These are phyloP conservation scores for Erodium moschatum DNA, from an alignment of 441 rosid species.

Conservation along the genomic window DNA sequence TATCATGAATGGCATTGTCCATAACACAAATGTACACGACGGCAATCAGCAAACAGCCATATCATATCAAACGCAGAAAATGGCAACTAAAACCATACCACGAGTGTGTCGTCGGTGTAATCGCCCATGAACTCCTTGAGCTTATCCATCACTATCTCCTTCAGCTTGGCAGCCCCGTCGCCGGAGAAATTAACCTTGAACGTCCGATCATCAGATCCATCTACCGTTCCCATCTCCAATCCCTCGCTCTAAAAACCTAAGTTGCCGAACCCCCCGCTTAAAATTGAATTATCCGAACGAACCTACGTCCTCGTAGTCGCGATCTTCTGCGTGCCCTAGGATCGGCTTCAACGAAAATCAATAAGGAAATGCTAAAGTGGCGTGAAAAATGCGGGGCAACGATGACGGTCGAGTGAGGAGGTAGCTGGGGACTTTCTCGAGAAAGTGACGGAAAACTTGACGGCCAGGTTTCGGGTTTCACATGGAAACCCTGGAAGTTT, in stretches of 20 bases:
- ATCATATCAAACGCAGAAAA: neutral
- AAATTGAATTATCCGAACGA: slow-evolving; percentile 20
- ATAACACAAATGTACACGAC: neutral
- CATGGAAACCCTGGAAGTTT: slow-evolving; percentile 8
- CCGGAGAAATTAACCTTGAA: slow-evolving; percentile 57
- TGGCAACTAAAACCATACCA: slow-evolving; percentile 36
- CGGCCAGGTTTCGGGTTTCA: slow-evolving; percentile 5
- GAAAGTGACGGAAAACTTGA: neutral
- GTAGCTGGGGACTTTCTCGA: neutral
- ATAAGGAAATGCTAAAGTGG: too few relatives aligned
- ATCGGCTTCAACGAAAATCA: too few relatives aligned
- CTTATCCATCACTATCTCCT: slow-evolving; percentile 54
- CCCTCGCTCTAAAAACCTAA: slow-evolving; percentile 23
- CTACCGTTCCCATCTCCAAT: slow-evolving; percentile 36
- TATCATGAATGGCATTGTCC: neutral
- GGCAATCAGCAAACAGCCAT: too few relatives aligned
- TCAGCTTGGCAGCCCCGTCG: slow-evolving; percentile 61
- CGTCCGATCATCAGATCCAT: slow-evolving; percentile 58
- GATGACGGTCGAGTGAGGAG: neutral
- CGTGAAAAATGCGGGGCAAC: slow-evolving; percentile 2
- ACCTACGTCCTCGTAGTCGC: slow-evolving; percentile 10
- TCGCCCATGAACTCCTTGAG: slow-evolving; percentile 94
- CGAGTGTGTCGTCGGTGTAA: slow-evolving; percentile 92
- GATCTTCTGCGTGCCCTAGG: slow-evolving; percentile 9
- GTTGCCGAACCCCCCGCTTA: slow-evolving; percentile 10